Conservation (phyloP, 2,329 filamentous ascomycete genomes). For the Colletotrichum paranaense region DNA sequence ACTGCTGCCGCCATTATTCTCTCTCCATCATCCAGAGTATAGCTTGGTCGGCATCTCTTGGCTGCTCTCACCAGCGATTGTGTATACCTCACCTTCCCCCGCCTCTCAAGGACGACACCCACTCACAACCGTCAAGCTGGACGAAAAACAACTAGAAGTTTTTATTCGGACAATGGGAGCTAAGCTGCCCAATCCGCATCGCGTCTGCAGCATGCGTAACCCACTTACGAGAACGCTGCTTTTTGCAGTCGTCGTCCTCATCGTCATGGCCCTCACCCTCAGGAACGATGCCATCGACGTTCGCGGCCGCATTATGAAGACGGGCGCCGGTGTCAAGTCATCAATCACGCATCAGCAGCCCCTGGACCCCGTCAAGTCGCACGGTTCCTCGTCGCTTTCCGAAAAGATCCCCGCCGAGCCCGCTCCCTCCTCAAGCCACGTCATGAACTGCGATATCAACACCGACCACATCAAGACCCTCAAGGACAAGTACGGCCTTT, state of each 20-base stretch:
- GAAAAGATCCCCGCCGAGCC: constrained; percentile 43
- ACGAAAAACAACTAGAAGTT: constrained; percentile 23
- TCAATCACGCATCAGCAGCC: constrained; percentile 43
- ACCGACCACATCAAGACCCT: constrained; percentile 56
- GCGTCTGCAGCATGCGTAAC: constrained; percentile 61
- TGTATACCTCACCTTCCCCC: neutral
- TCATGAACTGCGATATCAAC: constrained; percentile 64
- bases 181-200: constrained; percentile 52
- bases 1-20: neutral
- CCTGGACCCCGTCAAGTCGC: constrained; percentile 36
- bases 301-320: constrained; percentile 52
- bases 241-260: constrained; percentile 54
- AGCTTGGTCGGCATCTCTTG: neutral
- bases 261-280: constrained; percentile 54
- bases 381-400: constrained; percentile 36
- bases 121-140: constrained; percentile 28
- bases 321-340: constrained; percentile 49
- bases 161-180: constrained; percentile 48
- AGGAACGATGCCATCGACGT: constrained; percentile 54
- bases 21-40: neutral
- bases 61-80: neutral
- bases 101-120: neutral
- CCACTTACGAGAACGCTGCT: constrained; percentile 58
- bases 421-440: constrained; percentile 40
- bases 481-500: constrained; percentile 59